Percentiles rank a stretch among this genome's conserved stretches.
phyloP scores from a whole-genome alignment of 2,329 filamentous ascomycete genomes.

The Achaetomium macrosporum region DNA sequence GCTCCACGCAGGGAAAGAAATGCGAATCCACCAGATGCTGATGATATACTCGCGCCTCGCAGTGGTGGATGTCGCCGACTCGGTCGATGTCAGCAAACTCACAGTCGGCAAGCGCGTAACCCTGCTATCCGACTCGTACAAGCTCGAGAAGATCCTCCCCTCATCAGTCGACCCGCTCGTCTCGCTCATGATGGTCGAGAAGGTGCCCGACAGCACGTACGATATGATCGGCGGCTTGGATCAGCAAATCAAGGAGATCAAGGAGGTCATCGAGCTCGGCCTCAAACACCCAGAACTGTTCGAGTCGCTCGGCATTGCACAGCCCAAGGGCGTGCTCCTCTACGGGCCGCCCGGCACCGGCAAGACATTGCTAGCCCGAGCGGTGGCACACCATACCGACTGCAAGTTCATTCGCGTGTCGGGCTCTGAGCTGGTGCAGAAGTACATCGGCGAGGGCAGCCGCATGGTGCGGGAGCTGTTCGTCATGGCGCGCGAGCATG shows the following conservation, averaged over 20 bases:
- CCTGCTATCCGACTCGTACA: constrained; percentile 93
- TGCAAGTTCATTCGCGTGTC: constrained; percentile 99
- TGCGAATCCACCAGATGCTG: background rate
- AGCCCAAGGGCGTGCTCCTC: constrained; percentile 93
- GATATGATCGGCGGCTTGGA: constrained; percentile 99
- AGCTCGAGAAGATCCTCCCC: constrained; percentile 96
- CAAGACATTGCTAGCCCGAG: constrained; percentile 91
- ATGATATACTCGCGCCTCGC: constrained; percentile 4
- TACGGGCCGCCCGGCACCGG: constrained; percentile 96
- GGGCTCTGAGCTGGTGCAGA: constrained; percentile 93
- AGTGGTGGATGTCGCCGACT: constrained; percentile 96
- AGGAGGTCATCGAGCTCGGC: constrained; percentile 98
- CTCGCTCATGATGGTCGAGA: constrained; percentile 99
- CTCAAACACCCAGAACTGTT: constrained; percentile 98
- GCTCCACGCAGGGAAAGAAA: background rate
- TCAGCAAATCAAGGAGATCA: constrained; percentile 99
- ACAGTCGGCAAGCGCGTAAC: constrained; percentile 97
- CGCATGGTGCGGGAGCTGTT: constrained; percentile 98
- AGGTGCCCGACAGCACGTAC: constrained; percentile 98
- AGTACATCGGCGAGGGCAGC: constrained; percentile 97
- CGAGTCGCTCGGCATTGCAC: constrained; percentile 96
- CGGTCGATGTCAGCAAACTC: constrained; percentile 90
- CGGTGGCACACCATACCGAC: constrained; percentile 95
- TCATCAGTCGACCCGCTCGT: constrained; percentile 97
- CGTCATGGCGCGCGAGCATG: constrained; percentile 97